Base-by-base conservation (phyloP, 2,329 filamentous ascomycete species). In the Paecilomyces formosus region DNA sequence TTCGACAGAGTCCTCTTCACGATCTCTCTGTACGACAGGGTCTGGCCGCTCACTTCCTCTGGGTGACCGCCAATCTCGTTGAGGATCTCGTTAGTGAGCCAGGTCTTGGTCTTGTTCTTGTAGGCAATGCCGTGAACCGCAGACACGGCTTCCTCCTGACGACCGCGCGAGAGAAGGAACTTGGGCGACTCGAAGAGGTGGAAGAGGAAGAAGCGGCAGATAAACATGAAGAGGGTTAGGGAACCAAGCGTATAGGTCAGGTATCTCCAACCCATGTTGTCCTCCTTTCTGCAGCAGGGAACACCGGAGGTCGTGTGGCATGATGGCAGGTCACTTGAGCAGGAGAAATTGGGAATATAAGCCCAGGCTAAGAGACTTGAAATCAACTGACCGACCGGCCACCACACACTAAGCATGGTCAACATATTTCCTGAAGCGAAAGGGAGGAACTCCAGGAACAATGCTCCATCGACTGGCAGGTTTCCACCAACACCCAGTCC, bases 151-250 rank as follows among this genome's bases (percentile, higher is more conserved):
- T 94, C 90, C 13, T 83, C 77, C 70, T 95, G 88, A 6, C 88
- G 84, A 35, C 89, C 88, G n/a, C 84, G 81, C 21, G 86, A 88
- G 9, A 95, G 82, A 24, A 95, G 79, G 68, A 86, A 95, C 70
- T 94, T 94, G 53, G 91, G 91, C 5, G 90, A 94, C 70, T 96
- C 91, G 69, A 89, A 90, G 12, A 95, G 82, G 60, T 88, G 84
- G 74, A 95, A 95, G 60, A 92, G 68, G 72, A 91, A 87, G 78
- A 91, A 92, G 18, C 91, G 89, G 61, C 85, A 76, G 55, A 88
- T 72, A 67, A 92, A 95, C 88, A 94, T 91, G 74, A 79, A 71
- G 62, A 94, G 85, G 0, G 90, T 94, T 54, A 85, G 74, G 33
- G 87, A 76, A 53, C 90, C 91, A 21, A 92, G 85, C 1, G 86